phyloP scores from a whole-genome alignment of 345 rosid species.

The Populus nigra region DNA sequence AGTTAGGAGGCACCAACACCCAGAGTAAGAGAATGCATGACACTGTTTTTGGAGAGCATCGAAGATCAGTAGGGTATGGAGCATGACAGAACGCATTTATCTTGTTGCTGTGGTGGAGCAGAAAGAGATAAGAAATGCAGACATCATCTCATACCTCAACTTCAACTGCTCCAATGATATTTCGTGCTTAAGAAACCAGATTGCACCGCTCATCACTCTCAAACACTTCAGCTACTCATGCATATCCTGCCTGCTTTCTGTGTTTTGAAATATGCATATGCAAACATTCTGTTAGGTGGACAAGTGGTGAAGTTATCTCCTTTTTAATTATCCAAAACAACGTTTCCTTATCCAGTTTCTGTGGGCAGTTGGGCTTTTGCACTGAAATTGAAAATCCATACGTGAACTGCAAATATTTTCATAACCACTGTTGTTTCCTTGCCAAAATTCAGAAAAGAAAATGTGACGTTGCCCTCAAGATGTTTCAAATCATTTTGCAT shows the following conservation, averaged over 20 bases:
- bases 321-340: not conserved
- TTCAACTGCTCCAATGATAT: conserved; percentile 30
- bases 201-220: not conserved
- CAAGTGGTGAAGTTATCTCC: not conserved
- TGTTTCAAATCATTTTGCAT: no score
- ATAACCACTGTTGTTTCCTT: no score
- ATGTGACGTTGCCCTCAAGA: no score
- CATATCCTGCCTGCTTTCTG: no score
- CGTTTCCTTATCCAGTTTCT: not conserved
- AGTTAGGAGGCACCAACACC: no score
- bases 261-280: no score
- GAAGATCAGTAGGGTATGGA: not conserved
- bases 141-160: conserved; percentile 36
- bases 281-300: not conserved
- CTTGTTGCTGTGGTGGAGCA: conserved; percentile 29
- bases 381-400: not conserved
- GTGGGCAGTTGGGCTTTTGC: not conserved
- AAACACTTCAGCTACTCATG: not conserved
- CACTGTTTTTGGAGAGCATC: not conserved
- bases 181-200: not conserved
- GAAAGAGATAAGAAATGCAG: conserved; percentile 27
- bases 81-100: no score
- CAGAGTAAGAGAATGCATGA: no score
- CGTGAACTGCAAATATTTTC: no score
- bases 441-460: no score